Base-by-base conservation (phyloP, 208 protist genomes). In the Acanthamoeba divionensis region DNA sequence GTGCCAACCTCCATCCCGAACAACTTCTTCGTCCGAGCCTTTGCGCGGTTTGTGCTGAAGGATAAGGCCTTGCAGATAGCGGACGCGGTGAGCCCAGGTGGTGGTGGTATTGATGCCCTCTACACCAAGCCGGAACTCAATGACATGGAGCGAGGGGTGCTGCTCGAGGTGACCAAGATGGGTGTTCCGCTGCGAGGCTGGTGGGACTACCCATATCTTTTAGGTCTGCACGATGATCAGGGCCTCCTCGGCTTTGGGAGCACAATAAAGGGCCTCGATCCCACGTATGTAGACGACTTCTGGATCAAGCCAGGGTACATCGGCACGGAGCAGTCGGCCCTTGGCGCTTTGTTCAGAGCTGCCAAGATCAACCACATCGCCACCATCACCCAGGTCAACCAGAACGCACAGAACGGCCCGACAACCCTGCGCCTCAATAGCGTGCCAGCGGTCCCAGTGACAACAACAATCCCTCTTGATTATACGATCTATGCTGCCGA, bases 11-110 rank as follows among this genome's bases (percentile, higher is more conserved):
- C 63, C 5, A 71, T 71, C 63, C 63, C 63, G 29, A 71, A 18
- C 26, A 71, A 71, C 63, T 71, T 71, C 63, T 71, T 71, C 63
- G 29, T 71, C 8, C 63, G 63, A 15, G 63, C 63, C 63, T 44
- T 71, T 4, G 63, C 63, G 6, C 63, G 63, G 63, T 71, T 71
- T 41, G 63, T 71, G 63, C 63, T 71, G 63, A 21, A 31, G 63
- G 63, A 71, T 41, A 71, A 71, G 63, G 63, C 29, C 18, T 2
- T 21, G 63, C 29, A 5, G 63, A 71, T 71, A 0, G 63, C 63
- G 18, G 29, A 71, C 63, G 63, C 63, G 21, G 63, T 71, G 63
- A 38, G 63, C 29, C 63, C 63, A 2, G 63, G 63, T 15, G 63
- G 63, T 1, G 47, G 31, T 41, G 21, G 63, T 0, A n/a, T n/a